These are phyloP conservation scores for Xanthoconium stramineum DNA, from an alignment of 768 basidiomycete genomes.

Conservation along the genomic window DNA sequence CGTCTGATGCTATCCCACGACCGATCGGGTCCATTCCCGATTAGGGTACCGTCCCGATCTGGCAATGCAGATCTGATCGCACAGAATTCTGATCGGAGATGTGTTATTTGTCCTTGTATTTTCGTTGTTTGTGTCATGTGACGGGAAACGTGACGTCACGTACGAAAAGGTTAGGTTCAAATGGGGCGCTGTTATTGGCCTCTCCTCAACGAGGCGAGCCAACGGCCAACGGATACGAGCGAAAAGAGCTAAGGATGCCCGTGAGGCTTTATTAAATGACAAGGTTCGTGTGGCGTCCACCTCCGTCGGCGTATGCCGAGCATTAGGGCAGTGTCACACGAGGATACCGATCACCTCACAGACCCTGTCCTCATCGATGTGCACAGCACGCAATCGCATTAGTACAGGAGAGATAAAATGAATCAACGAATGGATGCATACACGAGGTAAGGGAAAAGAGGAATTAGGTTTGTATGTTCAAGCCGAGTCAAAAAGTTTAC, in stretches of 20 bases:
- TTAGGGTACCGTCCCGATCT: constrained; percentile 17
- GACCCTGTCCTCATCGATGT: constrained; percentile 6
- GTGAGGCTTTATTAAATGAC: constrained; percentile 19
- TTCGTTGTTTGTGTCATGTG: constrained; percentile 21
- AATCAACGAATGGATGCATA: constrained; percentile 11
- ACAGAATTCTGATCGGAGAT: constrained; percentile 36
- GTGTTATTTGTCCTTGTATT: constrained; percentile 21
- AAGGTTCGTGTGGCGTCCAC: constrained; percentile 29
- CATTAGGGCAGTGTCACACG: constrained; percentile 12
- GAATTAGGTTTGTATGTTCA: constrained; percentile 1
- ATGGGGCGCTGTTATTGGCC: constrained; percentile 4
- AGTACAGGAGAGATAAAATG: constrained; percentile 9
- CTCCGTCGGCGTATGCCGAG: constrained; percentile 20
- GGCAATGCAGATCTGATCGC: constrained; percentile 28
- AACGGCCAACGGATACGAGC: constrained; percentile 5
- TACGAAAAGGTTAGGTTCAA: constrained; percentile 21
- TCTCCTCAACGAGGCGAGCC: not conserved
- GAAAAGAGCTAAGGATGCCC: constrained; percentile 9
- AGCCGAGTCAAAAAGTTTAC: constrained; percentile 20
- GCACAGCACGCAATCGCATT: constrained; percentile 12
- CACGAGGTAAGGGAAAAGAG: not conserved
- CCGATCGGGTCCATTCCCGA: constrained; percentile 10
- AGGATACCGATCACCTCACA: constrained; percentile 12
- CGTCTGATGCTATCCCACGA: constrained; percentile 1
- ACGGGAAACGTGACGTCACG: constrained; percentile 23